Base-by-base conservation (phyloP, 768 basidiomycete genomes). In the Rhizopogon vinicolor region DNA sequence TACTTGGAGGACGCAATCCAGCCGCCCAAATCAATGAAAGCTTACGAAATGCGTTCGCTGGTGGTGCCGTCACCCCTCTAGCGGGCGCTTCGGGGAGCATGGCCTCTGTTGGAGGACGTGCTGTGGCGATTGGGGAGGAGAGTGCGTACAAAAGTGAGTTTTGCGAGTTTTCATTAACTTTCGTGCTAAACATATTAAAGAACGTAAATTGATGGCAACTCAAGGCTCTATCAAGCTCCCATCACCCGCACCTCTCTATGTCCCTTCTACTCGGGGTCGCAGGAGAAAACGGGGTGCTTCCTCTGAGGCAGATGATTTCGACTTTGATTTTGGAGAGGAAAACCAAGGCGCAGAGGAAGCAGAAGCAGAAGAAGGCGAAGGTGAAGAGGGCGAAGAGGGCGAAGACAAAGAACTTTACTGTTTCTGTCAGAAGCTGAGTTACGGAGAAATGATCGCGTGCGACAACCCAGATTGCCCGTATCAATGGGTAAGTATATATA, bases 381-480 rank as follows among this genome's bases (percentile, higher is more conserved):
- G 69, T 1, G 77, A 76, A 29, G 79, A 73, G 39, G 75, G 70
- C 16, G 82, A 77, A n/a, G 79, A 77, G 50, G 78, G 71, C 1
- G 82, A 82, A 61, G 82, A 86, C 67, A 78, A 83, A 63, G 74
- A 74, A 52, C 60, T 83, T 5, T 86, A 86, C 57, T 86, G 85
- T 67, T 78, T 78, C 69, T 86, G 85, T 66, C 79, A 79, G 60
- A 80, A 82, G 63, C 74, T 78, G 59, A 82, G 79, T 48, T 85
- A 83, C 60, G 85, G 85, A 48, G 84, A 82, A 71, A 85, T 85
- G 84, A 82, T 85, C 56, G 84, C 77, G 39, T 85, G 84, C 62
- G 84, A 85, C 64, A 78, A 80, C 62, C 74, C 78, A 33, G 71
- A 72, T 29, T 85, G 84, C 64, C 75, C 69, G 8, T 78, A 74